A percentile compares a stretch with the other conserved stretches of the same genome.
Evolutionary conservation across 2,329 filamentous ascomycete genomes (phyloP).

Genomic region (Thielaviopsis punctulata): DNA sequence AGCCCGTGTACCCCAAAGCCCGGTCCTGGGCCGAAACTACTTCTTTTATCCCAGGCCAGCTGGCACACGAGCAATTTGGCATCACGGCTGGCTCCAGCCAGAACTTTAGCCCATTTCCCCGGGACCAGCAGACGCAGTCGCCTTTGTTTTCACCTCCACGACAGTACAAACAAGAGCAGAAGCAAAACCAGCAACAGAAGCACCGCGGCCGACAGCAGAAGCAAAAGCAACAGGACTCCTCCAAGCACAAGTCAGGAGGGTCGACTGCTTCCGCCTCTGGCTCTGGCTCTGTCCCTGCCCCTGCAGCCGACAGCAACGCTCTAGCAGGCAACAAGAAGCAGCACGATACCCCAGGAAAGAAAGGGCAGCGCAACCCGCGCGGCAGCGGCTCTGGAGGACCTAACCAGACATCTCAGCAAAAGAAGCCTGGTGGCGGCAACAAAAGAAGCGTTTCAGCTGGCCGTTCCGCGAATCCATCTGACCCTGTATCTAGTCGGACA

Average conservation of each 20-base stretch:
- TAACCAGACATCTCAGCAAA: not conserved
- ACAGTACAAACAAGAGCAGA: not conserved
- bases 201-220: not conserved
- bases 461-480: too few relatives aligned
- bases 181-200: not conserved
- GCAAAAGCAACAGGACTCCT: not conserved
- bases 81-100: not conserved
- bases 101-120: not conserved
- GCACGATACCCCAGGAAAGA: not conserved
- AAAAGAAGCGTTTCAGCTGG: too few relatives aligned
- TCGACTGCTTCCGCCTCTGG: not conserved
- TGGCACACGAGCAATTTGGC: not conserved
- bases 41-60: not conserved
- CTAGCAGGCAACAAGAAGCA: not conserved
- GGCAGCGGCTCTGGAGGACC: not conserved
- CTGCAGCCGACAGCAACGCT: too few relatives aligned
- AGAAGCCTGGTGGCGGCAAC: not conserved
- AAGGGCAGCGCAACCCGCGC: not conserved
- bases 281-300: not conserved
- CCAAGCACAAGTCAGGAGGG: not conserved
- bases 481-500: too few relatives aligned
- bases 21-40: not conserved
- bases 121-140: not conserved
- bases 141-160: too few relatives aligned
- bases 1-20: not conserved